These are phyloP conservation scores for Platanthera guangdongensis DNA, from an alignment of 106 monocot genomes.

Conservation along the genomic window DNA sequence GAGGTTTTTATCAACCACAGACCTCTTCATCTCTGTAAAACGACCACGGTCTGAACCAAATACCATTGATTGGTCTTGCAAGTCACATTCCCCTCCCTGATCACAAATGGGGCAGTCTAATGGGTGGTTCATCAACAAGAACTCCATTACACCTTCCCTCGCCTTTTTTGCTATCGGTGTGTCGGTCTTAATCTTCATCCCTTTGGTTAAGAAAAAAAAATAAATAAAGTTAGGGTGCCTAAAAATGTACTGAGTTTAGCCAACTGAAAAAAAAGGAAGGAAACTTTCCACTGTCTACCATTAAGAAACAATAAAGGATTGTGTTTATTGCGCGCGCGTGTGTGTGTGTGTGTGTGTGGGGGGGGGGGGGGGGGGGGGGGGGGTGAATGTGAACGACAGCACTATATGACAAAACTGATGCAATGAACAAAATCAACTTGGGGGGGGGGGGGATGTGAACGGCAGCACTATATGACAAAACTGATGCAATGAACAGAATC, in stretches of 20 bases:
- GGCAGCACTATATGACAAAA: not conserved
- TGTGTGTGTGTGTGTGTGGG: not conserved
- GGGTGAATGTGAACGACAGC: not conserved
- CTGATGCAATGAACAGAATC: not conserved
- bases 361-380: not conserved
- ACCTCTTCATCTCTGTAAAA: slow-evolving; percentile 97
- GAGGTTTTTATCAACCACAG: slow-evolving; percentile 96
- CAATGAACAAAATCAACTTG: no score
- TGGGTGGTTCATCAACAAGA: slow-evolving; percentile 97
- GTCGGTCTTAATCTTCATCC: slow-evolving; percentile 98
- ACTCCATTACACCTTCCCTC: slow-evolving; percentile 99
- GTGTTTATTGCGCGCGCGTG: not conserved
- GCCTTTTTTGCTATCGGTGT: slow-evolving; percentile 98
- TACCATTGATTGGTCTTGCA: slow-evolving; percentile 98
- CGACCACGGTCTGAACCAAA: slow-evolving; percentile 93
- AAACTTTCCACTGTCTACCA: not conserved
- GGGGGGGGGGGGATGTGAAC: not conserved
- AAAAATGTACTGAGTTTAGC: not conserved
- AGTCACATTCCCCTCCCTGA: slow-evolving; percentile 98
- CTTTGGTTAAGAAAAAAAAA: slow-evolving; percentile 20
- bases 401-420: not conserved
- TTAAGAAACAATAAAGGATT: not conserved
- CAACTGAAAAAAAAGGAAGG: not conserved
- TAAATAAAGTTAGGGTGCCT: not conserved
- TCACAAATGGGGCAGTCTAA: slow-evolving; percentile 98